phyloP scores from a whole-genome alignment of 306 rosid genomes.

The Rosa rugosa region DNA sequence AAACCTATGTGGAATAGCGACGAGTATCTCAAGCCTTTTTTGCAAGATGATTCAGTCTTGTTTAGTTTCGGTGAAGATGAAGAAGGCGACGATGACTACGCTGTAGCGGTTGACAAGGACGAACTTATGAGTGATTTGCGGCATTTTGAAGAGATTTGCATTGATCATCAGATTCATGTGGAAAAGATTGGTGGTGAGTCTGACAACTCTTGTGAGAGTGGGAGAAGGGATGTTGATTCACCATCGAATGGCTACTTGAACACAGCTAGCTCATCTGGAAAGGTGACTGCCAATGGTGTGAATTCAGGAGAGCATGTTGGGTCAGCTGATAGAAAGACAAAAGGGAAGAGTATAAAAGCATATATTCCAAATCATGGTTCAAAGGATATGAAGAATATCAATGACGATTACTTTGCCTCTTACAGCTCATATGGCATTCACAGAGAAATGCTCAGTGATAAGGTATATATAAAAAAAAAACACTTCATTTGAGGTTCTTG shows the following conservation, averaged over 20 bases:
- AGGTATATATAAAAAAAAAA: constrained; percentile 44
- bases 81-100: constrained; percentile 59
- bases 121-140: constrained; percentile 47
- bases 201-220: constrained; percentile 18
- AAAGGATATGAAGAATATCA: constrained; percentile 62
- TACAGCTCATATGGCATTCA: constrained; percentile 94
- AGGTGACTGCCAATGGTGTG: constrained; percentile 31
- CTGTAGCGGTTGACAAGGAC: constrained; percentile 36
- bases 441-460: constrained; percentile 91
- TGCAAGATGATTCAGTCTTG: constrained; percentile 70
- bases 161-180: constrained; percentile 26
- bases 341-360: constrained; percentile 31
- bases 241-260: constrained; percentile 36
- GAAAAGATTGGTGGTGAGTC: constrained; percentile 30
- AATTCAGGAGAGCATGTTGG: constrained; percentile 33
- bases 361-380: constrained; percentile 42
- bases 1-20: constrained; percentile 62
- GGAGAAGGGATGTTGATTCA: constrained; percentile 26
- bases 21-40: constrained; percentile 67
- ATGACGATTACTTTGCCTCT: constrained; percentile 81
- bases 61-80: constrained; percentile 76
- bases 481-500: constrained; percentile 16
- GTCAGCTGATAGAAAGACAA: constrained; percentile 31
- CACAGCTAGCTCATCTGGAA: constrained; percentile 38
- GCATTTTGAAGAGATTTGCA: constrained; percentile 36